These are phyloP conservation scores for Lentinula novae-zelandiae DNA, from an alignment of 1,284 basidiomycete species.

Conservation along the genomic window DNA sequence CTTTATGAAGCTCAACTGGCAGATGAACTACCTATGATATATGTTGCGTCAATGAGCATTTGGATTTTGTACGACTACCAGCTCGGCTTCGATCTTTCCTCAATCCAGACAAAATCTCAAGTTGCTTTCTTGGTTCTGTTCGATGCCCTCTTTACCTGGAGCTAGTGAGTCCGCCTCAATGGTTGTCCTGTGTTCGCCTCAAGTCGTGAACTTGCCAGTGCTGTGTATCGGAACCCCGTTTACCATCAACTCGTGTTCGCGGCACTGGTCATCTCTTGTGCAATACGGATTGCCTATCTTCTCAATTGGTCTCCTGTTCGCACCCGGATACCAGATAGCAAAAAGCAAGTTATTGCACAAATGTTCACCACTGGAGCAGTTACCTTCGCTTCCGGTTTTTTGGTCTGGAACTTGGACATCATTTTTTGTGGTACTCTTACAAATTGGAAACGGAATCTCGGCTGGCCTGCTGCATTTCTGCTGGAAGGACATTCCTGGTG, in stretches of 20 bases:
- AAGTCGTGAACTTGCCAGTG: constrained; percentile 30
- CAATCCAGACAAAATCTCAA: constrained; percentile 27
- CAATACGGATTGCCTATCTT: constrained; percentile 46
- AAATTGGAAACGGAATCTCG: constrained; percentile 46
- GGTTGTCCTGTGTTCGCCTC: not conserved
- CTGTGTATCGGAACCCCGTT: constrained; percentile 55
- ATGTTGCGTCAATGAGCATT: constrained; percentile 49
- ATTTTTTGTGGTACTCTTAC: constrained; percentile 59
- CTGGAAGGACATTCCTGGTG: constrained; percentile 74
- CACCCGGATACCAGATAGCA: constrained; percentile 38
- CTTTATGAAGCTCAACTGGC: constrained; percentile 65
- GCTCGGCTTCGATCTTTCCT: constrained; percentile 39
- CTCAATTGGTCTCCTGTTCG: constrained; percentile 39
- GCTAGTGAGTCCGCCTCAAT: constrained; percentile 45
- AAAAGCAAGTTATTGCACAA: constrained; percentile 34
- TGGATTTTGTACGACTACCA: constrained; percentile 56
- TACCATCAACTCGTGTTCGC: constrained; percentile 68
- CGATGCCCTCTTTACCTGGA: constrained; percentile 56
- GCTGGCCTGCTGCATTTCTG: constrained; percentile 63
- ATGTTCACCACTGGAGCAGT: constrained; percentile 45
- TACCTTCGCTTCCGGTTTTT: constrained; percentile 54
- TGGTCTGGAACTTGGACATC: constrained; percentile 70
- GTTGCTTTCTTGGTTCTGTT: constrained; percentile 36
- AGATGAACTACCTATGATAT: constrained; percentile 71
- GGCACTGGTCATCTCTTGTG: constrained; percentile 40